Base-by-base conservation (phyloP, 495 filamentous ascomycete species). In the Penicillium longicatenatum region DNA sequence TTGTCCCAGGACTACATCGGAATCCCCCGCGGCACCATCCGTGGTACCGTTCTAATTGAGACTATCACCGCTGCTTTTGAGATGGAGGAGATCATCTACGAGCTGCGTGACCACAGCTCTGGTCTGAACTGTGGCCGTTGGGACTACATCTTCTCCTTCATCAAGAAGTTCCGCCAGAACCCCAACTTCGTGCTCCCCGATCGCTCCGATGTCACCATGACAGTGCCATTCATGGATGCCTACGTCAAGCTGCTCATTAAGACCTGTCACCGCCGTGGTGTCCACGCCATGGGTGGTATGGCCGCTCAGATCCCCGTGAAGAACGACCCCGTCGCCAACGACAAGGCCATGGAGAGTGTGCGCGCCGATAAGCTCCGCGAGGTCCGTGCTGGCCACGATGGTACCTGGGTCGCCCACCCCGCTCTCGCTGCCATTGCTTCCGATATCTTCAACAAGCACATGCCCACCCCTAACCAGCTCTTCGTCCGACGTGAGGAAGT, bases 31-130 rank as follows among this genome's bases (percentile, higher is more conserved):
- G 95, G 95, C 24, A 97, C 92, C 24, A 96, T 98, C 76, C 87
- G 94, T 64, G 95, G 85, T 59, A 99, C 94, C 4, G 94, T 99
- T 19, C 79, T 99, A 63, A 97, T 99, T 73, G 94, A 99, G 83
- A 99, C 94, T 55, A 98, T 99, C 75, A 80, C 91, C 22, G 94
- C 95, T 30, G 95, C 92, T n/a, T 99, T 99, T 65, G 95, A 99
- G 81, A 99, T 99, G 94, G 94, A 99, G 57, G 94, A 98, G 88
- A 98, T 98, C 75, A 98, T 99, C 75, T 99, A 97, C 79, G 94
- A 99, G 76, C 88, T 99, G 60, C 90, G 94, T 37, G 93, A 98
- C 70, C 94, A 99, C 81, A 91, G 87, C 75, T 89, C 94, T 11
- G 94, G 94, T 52, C 83, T 99, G 61, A 99, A 99, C 83, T 99